phyloP scores from a whole-genome alignment of 2,329 filamentous ascomycete genomes.

The Aspergillus nomiae region DNA sequence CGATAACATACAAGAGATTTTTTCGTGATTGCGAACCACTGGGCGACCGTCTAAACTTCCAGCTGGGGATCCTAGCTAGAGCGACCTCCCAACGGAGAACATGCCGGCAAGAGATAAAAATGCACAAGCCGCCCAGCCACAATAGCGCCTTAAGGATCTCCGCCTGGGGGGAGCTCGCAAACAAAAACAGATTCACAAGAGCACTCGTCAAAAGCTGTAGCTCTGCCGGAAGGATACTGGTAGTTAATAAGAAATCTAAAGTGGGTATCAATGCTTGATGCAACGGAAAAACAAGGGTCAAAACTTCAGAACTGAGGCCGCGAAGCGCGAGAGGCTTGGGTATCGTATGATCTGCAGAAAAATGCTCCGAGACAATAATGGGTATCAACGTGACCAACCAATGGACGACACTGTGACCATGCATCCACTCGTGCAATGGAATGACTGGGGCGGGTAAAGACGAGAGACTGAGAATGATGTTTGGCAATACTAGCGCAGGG shows the following conservation, averaged over 20 bases:
- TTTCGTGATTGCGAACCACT: slow-evolving; percentile 38
- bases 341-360: slow-evolving; percentile 36
- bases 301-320: slow-evolving; percentile 57
- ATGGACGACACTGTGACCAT: slow-evolving; percentile 68
- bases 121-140: slow-evolving; percentile 77
- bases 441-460: slow-evolving; percentile 74
- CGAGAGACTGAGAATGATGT: slow-evolving; percentile 77
- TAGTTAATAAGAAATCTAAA: slow-evolving; percentile 80
- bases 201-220: slow-evolving; percentile 81
- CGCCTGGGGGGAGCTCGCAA: slow-evolving; percentile 78
- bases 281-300: slow-evolving; percentile 74
- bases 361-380: slow-evolving; percentile 55
- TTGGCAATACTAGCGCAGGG: slow-evolving; percentile 68
- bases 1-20: slow-evolving; percentile 43
- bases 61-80: slow-evolving; percentile 84
- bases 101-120: slow-evolving; percentile 72
- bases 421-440: slow-evolving; percentile 60
- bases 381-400: slow-evolving; percentile 78
- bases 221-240: slow-evolving; percentile 83
- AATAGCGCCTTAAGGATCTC: slow-evolving; percentile 82
- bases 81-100: slow-evolving; percentile 82
- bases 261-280: slow-evolving; percentile 75
- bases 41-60: slow-evolving; percentile 72
- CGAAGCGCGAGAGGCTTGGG: slow-evolving; percentile 34
- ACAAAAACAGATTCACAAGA: slow-evolving; percentile 77